A percentile compares a stretch with the other conserved stretches of the same genome.
Evolutionary conservation across 2,329 filamentous ascomycete species (phyloP).

Genomic region (Colletotrichum lentis): DNA sequence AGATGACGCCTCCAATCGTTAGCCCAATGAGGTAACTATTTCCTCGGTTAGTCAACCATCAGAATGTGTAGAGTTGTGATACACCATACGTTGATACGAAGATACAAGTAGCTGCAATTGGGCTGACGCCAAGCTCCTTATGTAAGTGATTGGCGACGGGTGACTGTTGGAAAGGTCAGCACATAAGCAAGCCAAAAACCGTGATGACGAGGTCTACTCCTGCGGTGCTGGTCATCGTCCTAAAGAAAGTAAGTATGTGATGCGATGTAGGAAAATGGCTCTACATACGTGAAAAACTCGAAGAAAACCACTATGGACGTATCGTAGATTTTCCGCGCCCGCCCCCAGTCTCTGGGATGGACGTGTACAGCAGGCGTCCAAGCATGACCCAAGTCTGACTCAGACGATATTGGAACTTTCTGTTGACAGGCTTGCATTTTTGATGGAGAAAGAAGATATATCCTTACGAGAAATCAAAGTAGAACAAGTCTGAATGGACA

Average conservation of each 20-base stretch:
- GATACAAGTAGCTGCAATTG: slow-evolving; percentile 4
- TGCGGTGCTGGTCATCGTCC: slow-evolving; percentile 21
- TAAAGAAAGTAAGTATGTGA: neutral
- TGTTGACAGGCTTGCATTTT: neutral
- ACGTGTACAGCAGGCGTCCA: neutral
- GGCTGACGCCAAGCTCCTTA: neutral
- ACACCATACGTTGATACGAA: slow-evolving; percentile 14
- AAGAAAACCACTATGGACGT: slow-evolving; percentile 21
- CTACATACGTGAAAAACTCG: slow-evolving; percentile 23
- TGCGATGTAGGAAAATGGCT: accelerated
- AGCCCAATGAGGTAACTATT: slow-evolving; percentile 23
- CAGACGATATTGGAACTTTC: no score
- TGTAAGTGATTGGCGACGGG: slow-evolving; percentile 2
- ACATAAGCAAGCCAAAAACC: accelerated
- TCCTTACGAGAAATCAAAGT: no score
- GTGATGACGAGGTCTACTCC: slow-evolving; percentile 2
- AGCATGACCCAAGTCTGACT: neutral
- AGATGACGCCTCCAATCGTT: slow-evolving; percentile 13
- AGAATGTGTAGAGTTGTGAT: no score
- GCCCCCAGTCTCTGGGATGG: slow-evolving; percentile 18
- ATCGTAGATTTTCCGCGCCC: slow-evolving; percentile 15
- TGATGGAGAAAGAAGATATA: neutral
- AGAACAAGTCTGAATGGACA: no score
- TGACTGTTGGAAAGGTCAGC: slow-evolving; percentile 2
- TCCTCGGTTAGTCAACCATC: neutral